A percentile compares a stretch with the other conserved stretches of the same genome.
phyloP scores from a whole-genome alignment of 768 basidiomycete species.

The Podaxis mareebaensis region DNA sequence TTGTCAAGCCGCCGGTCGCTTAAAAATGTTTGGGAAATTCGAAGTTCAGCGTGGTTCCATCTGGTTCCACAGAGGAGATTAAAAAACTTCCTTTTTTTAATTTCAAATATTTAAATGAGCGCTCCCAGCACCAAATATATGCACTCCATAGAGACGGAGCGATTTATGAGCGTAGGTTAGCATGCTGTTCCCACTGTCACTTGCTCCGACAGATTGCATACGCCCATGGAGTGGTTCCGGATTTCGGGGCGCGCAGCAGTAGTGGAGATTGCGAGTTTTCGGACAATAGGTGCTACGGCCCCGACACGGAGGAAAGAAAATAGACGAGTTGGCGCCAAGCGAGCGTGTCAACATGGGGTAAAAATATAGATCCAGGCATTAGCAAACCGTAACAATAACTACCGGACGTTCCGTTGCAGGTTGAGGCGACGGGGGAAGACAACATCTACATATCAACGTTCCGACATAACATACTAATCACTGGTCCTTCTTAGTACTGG shows the following conservation, averaged over 20 bases:
- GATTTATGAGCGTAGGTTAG: background rate
- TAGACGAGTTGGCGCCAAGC: background rate
- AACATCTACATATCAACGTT: background rate
- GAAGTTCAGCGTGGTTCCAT: background rate
- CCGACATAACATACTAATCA: constrained; percentile 21
- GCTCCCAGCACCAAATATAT: too few species aligned
- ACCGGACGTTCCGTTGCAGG: background rate
- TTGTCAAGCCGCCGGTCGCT: constrained; percentile 1
- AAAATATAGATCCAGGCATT: background rate
- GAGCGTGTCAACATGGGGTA: background rate
- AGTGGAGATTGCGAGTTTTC: constrained; percentile 14
- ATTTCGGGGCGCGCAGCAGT: background rate
- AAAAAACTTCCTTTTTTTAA: background rate
- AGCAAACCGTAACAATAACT: background rate
- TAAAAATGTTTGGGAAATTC: background rate
- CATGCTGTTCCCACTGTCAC: background rate
- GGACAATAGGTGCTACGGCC: constrained; percentile 1
- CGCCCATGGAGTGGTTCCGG: background rate
- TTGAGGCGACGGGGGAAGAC: background rate
- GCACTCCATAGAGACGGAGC: background rate
- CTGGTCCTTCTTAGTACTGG: constrained; percentile 41
- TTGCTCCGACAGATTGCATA: background rate
- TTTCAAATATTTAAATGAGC: background rate
- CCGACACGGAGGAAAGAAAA: constrained; percentile 14
- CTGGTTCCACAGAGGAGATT: background rate